Evolutionary conservation across 257 asterid genomes (phyloP).

Genomic region (Nicotiana noctiflora): DNA sequence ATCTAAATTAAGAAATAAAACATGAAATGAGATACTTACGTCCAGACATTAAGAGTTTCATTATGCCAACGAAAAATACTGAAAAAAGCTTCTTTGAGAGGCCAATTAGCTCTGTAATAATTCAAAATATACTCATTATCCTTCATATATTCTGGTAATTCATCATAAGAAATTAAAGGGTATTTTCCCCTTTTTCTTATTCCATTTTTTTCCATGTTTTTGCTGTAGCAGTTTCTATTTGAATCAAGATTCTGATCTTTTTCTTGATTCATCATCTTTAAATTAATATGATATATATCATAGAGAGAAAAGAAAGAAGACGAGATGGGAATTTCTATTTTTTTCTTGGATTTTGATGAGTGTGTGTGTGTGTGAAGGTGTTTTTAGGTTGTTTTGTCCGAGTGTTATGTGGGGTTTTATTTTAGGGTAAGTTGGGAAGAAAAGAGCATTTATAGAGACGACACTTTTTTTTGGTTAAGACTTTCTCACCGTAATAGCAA

Average conservation of each 20-base stretch:
- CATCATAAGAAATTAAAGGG: constrained; percentile 44
- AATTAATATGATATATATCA: constrained; percentile 21
- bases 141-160: constrained; percentile 91
- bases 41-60: constrained; percentile 97
- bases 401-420: constrained; percentile 9
- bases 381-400: not conserved
- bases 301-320: not conserved
- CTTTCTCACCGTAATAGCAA: not conserved
- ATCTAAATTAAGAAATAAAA: not conserved
- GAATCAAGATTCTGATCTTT: not conserved
- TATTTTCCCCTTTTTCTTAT: constrained; percentile 15
- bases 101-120: constrained; percentile 81
- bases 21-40: constrained; percentile 40
- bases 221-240: not conserved
- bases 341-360: constrained; percentile 13
- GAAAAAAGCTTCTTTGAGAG: constrained; percentile 66
- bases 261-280: not conserved
- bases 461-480: constrained; percentile 14
- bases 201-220: constrained; percentile 3
- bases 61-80: constrained; percentile 92
- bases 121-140: constrained; percentile 77
- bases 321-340: not conserved
- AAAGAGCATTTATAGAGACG: constrained; percentile 31
- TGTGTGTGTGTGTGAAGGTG: not conserved
- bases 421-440: constrained; percentile 21